Conservation (phyloP, 2,329 filamentous ascomycete genomes). For the Leptographium radiaticola region DNA sequence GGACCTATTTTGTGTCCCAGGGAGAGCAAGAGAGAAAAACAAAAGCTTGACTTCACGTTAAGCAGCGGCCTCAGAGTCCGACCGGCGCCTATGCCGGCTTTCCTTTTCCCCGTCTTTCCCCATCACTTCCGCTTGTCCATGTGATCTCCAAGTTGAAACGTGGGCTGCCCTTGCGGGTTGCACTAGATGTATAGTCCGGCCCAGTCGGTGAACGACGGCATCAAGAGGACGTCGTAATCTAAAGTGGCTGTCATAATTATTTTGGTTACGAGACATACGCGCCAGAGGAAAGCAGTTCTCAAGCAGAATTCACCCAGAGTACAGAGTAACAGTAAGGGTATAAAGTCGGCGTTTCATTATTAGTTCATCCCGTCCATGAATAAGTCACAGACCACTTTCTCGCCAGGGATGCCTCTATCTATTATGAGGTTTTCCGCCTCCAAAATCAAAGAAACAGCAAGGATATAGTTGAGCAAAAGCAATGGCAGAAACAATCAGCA, state of each 20-base stretch:
- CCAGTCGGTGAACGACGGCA: no score
- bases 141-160: neutral
- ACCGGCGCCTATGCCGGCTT: conserved; percentile 57
- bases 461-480: neutral
- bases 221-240: no score
- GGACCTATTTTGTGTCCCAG: neutral
- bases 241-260: no score
- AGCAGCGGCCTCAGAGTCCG: conserved; percentile 62
- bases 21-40: conserved; percentile 20
- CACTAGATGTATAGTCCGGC: no score
- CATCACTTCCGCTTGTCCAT: neutral
- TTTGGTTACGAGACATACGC: no score
- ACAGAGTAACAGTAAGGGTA: neutral
- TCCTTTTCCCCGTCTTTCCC: conserved; percentile 12
- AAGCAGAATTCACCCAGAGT: no score
- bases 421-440: neutral
- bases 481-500: neutral
- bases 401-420: neutral
- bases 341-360: neutral
- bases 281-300: no score
- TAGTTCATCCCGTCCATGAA: neutral
- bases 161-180: no score
- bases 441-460: neutral
- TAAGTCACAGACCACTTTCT: neutral
- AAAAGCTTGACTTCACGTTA: conserved; percentile 40